A percentile compares a stretch with the other conserved stretches of the same genome.
phyloP scores from a whole-genome alignment of 345 rosid species.

The Melaleuca alternifolia region DNA sequence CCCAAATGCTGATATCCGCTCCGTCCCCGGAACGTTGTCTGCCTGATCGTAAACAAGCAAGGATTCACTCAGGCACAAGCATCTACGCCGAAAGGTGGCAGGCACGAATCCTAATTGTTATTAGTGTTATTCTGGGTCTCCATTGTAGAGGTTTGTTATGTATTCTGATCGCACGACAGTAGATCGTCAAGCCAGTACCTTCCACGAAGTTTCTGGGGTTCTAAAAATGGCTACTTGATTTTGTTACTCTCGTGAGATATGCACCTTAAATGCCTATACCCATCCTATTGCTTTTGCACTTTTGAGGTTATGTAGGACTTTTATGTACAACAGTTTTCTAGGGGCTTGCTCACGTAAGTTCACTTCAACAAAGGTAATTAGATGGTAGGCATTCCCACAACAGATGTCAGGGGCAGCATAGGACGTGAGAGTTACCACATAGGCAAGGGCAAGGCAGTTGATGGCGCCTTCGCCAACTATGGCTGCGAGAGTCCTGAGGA shows the following conservation, averaged over 20 bases:
- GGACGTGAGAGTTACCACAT: constrained; percentile 40
- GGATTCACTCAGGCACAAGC: not conserved
- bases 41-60: constrained; percentile 35
- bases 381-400: not conserved
- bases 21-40: constrained; percentile 33
- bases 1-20: constrained; percentile 61
- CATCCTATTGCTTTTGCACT: not conserved
- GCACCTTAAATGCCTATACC: not conserved
- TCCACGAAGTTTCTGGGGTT: not conserved
- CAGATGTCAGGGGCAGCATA: not conserved
- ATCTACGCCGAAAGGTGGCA: not conserved
- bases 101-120: not conserved
- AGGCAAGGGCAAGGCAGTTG: constrained; percentile 72
- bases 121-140: not conserved
- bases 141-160: not conserved
- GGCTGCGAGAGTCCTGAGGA: constrained; percentile 44
- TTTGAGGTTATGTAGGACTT: not conserved
- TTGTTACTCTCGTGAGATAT: not conserved
- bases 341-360: not conserved
- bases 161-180: not conserved
- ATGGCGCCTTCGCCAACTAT: constrained; percentile 57
- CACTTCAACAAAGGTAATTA: not conserved
- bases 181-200: not conserved
- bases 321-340: not conserved
- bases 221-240: not conserved